Evolutionary conservation across 2,329 filamentous ascomycete genomes (phyloP), one percentile per base, ranked within the genome.

Genomic region (Penicillium sp.): DNA sequence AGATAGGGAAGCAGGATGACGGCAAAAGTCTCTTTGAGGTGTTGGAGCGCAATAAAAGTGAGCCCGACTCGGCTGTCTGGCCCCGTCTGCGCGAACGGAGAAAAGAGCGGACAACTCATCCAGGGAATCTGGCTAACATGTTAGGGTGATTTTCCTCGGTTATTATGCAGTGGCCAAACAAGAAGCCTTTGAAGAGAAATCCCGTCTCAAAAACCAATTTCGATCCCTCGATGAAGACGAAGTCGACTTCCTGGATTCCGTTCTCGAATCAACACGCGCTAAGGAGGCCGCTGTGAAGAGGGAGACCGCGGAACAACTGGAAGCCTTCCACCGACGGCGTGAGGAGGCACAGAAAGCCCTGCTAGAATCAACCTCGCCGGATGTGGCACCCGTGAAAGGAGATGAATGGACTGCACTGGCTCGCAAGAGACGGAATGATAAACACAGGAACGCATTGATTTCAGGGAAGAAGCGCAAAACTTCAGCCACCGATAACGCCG

Each of bases 261-360:
- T 88, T 2, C 74, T 84, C 35, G 83, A 86, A 63, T 81, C 79
- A 7, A 82, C 81, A 27, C 77, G 83, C 27, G 80, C 79, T 23
- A 78, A 85, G 67, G 85, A 87, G 64, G 79, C 76, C 2, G 81
- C 78, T 4, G 77, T 87, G 44, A 82, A 78, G 65, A 82, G 79
- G 63, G 83, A 88, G 63, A 87, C 84, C 0, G 74, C 76, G 6
- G 83, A 86, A 61, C 82, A 84, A 66, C 72, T 88, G 12, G 83
- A 86, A 41, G 66, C 77, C 1, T 88, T 88, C 63, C 80, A 84
- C 31, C 79, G 78, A 60, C 82, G 84, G 65, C 83, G 83, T 59
- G 83, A 86, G 61, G 81, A 85, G 61, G 82, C 80, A 0, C 84
- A 87, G 69, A 80, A 80, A 63, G 78, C 75, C 61, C 66, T 78